phyloP scores from a whole-genome alignment of 345 rosid species.

The Iberis pinnata region DNA sequence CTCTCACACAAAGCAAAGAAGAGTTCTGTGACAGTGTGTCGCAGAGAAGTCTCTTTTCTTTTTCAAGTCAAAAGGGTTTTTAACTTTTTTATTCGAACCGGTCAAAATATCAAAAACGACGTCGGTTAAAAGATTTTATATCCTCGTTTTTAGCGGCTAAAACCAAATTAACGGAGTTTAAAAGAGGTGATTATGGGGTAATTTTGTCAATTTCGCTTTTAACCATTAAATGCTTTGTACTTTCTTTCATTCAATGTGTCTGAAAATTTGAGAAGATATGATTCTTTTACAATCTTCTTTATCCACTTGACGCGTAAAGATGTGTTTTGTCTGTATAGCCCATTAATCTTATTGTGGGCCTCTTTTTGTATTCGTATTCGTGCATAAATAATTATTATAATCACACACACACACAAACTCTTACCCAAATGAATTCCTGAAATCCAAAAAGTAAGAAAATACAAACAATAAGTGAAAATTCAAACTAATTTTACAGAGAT shows the following conservation, averaged over 20 bases:
- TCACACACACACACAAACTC: neutral
- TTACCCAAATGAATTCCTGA: too few relatives aligned
- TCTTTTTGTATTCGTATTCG: conserved; percentile 6
- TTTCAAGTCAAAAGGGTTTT: conserved; percentile 11
- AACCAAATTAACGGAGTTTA: conserved; percentile 13
- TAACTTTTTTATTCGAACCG: conserved; percentile 3
- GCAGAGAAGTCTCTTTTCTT: conserved; percentile 20
- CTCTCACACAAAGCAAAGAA: conserved; percentile 14
- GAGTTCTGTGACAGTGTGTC: conserved; percentile 20
- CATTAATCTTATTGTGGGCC: too few relatives aligned
- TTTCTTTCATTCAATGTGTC: neutral
- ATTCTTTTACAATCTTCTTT: conserved; percentile 10
- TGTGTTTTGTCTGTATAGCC: too few relatives aligned
- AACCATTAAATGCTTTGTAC: neutral
- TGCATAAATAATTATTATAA: neutral
- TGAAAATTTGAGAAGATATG: neutral
- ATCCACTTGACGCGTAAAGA: conserved; percentile 26
- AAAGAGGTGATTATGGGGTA: conserved; percentile 1
- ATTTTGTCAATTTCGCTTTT: neutral
- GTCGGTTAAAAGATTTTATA: neutral
- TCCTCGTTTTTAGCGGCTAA: conserved; percentile 25
- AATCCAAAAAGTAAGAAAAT: neutral
- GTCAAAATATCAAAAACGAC: conserved; percentile 17
- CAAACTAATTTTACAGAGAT: conserved; percentile 7
- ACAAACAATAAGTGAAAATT: neutral